Conservation (phyloP, 257 asterid genomes). For the Nicotiana noctiflora region DNA sequence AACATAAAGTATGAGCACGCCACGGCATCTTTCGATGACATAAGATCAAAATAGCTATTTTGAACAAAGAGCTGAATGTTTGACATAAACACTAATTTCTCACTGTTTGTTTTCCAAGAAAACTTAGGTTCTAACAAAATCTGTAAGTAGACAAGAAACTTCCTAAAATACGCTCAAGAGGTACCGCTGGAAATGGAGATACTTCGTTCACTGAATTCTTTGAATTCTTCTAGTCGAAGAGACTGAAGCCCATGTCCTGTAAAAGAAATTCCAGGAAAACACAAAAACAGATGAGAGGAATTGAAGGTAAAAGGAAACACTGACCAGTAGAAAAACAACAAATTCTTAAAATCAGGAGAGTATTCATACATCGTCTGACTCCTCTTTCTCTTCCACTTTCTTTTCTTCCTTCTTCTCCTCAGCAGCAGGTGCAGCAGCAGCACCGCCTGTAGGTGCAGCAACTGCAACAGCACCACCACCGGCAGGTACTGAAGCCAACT, state of each 20-base stretch:
- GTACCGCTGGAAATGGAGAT: neutral
- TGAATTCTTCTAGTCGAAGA: conserved; percentile 23
- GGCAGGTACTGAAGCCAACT: conserved; percentile 44
- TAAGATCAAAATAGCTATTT: neutral
- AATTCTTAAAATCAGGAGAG: neutral
- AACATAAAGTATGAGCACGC: neutral
- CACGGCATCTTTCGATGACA: neutral
- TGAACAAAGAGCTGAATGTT: neutral
- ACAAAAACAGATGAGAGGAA: neutral
- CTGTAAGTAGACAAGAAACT: neutral
- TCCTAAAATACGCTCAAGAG: neutral
- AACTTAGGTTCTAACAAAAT: conserved; percentile 5
- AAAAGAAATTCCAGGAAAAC: neutral
- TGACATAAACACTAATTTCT: neutral
- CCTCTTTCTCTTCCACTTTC: conserved; percentile 45
- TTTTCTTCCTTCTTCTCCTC: conserved; percentile 41
- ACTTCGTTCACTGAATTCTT: neutral
- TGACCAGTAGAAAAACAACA: neutral
- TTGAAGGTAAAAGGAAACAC: neutral
- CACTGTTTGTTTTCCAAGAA: neutral
- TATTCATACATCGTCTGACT: conserved; percentile 24
- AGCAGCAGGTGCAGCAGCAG: conserved; percentile 32
- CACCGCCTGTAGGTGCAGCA: conserved; percentile 31
- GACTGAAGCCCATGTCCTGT: conserved; percentile 47
- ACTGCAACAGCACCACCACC: conserved; percentile 44